Evolutionary conservation across 108 stramenopile species (phyloP).

Genomic region (Discostella stelligeroides): DNA sequence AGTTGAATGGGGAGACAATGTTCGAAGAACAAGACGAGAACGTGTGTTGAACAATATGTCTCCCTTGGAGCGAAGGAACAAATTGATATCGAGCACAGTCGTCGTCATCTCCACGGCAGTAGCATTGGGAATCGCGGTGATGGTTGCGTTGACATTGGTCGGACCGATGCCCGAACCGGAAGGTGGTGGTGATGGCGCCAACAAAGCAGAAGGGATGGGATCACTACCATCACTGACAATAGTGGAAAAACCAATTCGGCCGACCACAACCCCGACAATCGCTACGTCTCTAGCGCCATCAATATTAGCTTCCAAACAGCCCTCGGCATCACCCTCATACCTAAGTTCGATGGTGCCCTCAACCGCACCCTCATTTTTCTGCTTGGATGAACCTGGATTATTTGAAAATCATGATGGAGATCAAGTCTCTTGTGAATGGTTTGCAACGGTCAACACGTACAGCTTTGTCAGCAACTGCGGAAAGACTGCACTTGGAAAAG

Average conservation of each 20-base stretch:
- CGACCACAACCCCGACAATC: slow-evolving; percentile 8
- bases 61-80: slow-evolving; percentile 9
- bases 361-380: not conserved
- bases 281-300: slow-evolving; percentile 10
- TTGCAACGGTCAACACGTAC: slow-evolving; percentile 16
- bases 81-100: not conserved
- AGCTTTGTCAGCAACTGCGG: slow-evolving; percentile 22
- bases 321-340: slow-evolving; percentile 7
- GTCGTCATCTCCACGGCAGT: slow-evolving; percentile 16
- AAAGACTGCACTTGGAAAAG: slow-evolving; percentile 36
- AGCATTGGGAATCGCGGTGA: slow-evolving; percentile 14
- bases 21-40: slow-evolving; percentile 15
- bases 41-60: slow-evolving; percentile 1
- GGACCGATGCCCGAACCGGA: slow-evolving; percentile 8
- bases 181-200: not conserved
- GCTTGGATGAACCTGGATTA: slow-evolving; percentile 23
- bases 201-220: slow-evolving; percentile 2
- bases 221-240: not conserved
- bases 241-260: not conserved
- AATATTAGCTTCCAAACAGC: slow-evolving; percentile 13
- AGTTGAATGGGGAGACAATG: slow-evolving; percentile 30
- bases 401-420: slow-evolving; percentile 34
- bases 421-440: slow-evolving; percentile 38
- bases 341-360: not conserved
- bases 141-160: slow-evolving; percentile 12